phyloP scores from a whole-genome alignment of 306 rosid species.

The Herpetospermum pedunculosum region DNA sequence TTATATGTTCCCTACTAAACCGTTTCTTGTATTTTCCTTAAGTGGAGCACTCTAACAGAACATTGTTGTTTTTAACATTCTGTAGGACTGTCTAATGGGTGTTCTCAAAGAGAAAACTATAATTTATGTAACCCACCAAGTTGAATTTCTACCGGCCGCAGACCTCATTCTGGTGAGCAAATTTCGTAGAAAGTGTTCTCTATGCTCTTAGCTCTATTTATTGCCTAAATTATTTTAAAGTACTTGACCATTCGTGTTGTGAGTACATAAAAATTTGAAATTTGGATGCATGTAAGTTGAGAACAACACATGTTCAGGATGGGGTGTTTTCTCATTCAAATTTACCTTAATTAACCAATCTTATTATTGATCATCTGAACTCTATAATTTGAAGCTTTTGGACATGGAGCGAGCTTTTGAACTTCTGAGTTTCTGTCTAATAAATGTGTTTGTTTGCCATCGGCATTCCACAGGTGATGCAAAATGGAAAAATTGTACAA shows the following conservation, averaged over 20 bases:
- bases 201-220: neutral
- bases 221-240: neutral
- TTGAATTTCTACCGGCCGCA: conserved; percentile 97
- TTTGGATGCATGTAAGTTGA: neutral
- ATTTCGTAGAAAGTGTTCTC: neutral
- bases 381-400: neutral
- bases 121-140: conserved; percentile 92
- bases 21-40: neutral
- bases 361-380: neutral
- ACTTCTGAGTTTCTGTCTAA: neutral
- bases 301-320: neutral
- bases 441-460: neutral
- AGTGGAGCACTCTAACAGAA: neutral
- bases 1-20: neutral
- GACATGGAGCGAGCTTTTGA: neutral
- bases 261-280: neutral
- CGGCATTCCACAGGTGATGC: conserved; percentile 55
- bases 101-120: conserved; percentile 67
- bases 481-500: conserved; percentile 76
- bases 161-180: conserved; percentile 71
- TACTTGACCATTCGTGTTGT: neutral
- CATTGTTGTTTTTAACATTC: neutral
- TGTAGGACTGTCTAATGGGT: conserved; percentile 86
- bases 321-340: neutral
- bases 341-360: neutral